A percentile compares a stretch with the other conserved stretches of the same genome.
Conservation (phyloP, 2,329 filamentous ascomycete species). For the Talaromyces sp. region DNA sequence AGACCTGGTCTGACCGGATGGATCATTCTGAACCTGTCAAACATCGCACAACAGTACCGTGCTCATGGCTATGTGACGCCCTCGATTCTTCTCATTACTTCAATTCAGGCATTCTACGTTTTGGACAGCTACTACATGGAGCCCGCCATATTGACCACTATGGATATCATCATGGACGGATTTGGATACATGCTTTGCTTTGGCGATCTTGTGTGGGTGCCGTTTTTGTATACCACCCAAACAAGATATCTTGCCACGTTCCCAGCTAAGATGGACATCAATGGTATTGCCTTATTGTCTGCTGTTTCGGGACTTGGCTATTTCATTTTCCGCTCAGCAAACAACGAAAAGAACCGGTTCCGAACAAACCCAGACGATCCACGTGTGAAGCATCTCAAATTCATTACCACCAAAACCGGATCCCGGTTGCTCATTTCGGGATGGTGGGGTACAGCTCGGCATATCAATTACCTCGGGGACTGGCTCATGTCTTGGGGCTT, state of each 20-base stretch:
- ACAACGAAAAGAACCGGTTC: slow-evolving; percentile 93
- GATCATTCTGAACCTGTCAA: slow-evolving; percentile 78
- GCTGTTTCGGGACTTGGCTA: slow-evolving; percentile 69
- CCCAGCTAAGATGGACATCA: slow-evolving; percentile 69
- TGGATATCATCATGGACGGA: slow-evolving; percentile 88
- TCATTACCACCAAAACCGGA: slow-evolving; percentile 77
- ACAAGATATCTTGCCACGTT: slow-evolving; percentile 78
- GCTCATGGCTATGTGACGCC: slow-evolving; percentile 78
- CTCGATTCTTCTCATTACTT: slow-evolving; percentile 73
- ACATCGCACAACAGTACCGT: slow-evolving; percentile 81
- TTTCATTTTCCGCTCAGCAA: slow-evolving; percentile 86
- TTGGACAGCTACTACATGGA: slow-evolving; percentile 85
- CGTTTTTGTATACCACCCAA: slow-evolving; percentile 81
- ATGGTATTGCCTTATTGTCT: slow-evolving; percentile 60
- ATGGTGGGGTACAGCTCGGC: slow-evolving; percentile 88
- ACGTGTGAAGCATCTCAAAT: slow-evolving; percentile 70
- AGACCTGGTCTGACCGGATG: slow-evolving; percentile 88
- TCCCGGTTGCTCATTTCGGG: slow-evolving; percentile 76
- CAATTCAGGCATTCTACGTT: slow-evolving; percentile 75
- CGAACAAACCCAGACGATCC: slow-evolving; percentile 80
- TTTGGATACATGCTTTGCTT: slow-evolving; percentile 95
- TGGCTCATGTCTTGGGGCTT: slow-evolving; percentile 94
- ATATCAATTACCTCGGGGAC: slow-evolving; percentile 95
- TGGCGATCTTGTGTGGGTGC: slow-evolving; percentile 88
- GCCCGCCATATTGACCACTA: slow-evolving; percentile 81